These are phyloP conservation scores for Hypomontagnella submonticulosa DNA, from an alignment of 495 filamentous ascomycete genomes.

Conservation along the genomic window DNA sequence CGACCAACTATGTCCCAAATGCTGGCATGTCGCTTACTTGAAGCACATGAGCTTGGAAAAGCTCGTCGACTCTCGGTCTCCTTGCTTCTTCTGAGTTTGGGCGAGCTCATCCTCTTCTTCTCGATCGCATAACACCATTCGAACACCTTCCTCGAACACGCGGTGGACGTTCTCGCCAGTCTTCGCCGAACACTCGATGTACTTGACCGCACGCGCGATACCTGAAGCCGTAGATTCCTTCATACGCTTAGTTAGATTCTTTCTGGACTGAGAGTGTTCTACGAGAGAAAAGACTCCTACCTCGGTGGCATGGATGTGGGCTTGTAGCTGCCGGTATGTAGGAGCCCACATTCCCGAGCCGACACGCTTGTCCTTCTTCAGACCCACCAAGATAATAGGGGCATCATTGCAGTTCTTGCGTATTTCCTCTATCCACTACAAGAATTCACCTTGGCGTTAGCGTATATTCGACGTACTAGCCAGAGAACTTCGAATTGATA, in stretches of 20 bases:
- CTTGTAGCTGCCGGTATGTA: conserved; percentile 25
- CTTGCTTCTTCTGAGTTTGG: background rate
- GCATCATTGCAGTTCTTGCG: conserved; percentile 32
- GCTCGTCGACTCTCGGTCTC: background rate
- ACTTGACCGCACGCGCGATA: conserved; percentile 31
- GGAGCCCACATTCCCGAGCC: conserved; percentile 29
- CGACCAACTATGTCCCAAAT: too few relatives aligned
- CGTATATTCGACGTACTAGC: background rate
- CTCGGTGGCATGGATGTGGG: conserved; percentile 16
- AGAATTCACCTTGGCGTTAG: conserved; percentile 10
- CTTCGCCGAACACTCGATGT: conserved; percentile 47
- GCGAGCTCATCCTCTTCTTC: conserved; percentile 12
- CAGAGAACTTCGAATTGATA: background rate
- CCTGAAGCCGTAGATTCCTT: conserved; percentile 22
- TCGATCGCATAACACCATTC: conserved; percentile 29
- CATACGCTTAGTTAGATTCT: background rate
- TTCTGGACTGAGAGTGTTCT: too few relatives aligned
- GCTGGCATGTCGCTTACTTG: conserved; percentile 8
- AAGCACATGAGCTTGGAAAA: conserved; percentile 34
- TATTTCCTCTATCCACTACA: conserved; percentile 42
- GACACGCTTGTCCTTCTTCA: conserved; percentile 42
- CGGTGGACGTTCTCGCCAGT: conserved; percentile 39
- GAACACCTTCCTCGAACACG: conserved; percentile 41
- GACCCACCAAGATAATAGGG: conserved; percentile 42
- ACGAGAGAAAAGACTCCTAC: conserved; percentile 9